These are phyloP conservation scores for Colletotrichum sidae DNA, from an alignment of 2,329 filamentous ascomycete species.

Conservation along the genomic window DNA sequence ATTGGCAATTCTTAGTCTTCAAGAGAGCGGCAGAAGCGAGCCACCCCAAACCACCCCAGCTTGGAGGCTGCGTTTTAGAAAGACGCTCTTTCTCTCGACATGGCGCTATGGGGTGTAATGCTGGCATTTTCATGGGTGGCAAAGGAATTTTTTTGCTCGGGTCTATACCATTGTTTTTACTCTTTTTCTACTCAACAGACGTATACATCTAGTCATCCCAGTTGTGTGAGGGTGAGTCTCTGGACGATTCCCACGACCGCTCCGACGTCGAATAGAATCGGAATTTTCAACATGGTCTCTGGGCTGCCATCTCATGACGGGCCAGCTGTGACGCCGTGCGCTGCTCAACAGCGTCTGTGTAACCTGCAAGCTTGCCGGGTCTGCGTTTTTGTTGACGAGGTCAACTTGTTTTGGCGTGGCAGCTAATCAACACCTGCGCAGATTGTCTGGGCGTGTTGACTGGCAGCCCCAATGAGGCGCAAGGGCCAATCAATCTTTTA, in stretches of 20 bases:
- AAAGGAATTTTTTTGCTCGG: constrained; percentile 12
- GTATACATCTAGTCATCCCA: constrained; percentile 27
- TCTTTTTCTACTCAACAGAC: constrained; percentile 2
- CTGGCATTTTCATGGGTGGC: constrained; percentile 13
- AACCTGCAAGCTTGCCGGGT: too few relatives aligned
- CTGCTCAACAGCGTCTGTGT: constrained; percentile 27
- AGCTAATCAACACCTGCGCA: neutral
- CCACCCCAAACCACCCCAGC: neutral
- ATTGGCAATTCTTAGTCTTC: neutral
- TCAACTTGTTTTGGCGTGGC: too few relatives aligned
- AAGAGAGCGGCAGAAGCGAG: constrained; percentile 16
- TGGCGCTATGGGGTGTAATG: constrained; percentile 32
- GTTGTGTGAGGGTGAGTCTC: constrained; percentile 1
- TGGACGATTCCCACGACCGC: neutral
- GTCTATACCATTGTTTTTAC: constrained; percentile 23
- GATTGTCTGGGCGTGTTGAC: neutral
- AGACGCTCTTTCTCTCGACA: constrained; percentile 6
- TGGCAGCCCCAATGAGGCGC: neutral
- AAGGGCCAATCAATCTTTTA: too few relatives aligned
- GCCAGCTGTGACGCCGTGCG: neutral
- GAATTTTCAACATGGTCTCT: neutral
- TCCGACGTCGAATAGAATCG: constrained; percentile 14
- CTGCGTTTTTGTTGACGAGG: too few relatives aligned
- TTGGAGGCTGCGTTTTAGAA: constrained; percentile 9
- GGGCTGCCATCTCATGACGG: too few relatives aligned